Base-by-base conservation (phyloP, 108 stramenopile genomes). In the Nannochloropsis salina region DNA sequence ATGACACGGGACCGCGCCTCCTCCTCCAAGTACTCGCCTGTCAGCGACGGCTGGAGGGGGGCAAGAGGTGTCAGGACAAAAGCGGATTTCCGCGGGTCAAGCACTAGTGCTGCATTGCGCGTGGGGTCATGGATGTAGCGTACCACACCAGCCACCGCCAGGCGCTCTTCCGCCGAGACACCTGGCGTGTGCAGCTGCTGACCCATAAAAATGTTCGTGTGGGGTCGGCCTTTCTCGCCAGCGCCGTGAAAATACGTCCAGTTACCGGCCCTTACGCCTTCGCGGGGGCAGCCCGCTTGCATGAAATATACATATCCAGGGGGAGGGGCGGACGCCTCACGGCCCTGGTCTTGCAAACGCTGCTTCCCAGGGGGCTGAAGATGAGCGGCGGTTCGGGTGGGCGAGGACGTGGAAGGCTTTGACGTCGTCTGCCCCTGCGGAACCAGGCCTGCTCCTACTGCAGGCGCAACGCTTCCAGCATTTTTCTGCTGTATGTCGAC, bases 271-370 rank as follows among this genome's bases (percentile, higher is more conserved):
- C 20, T 4, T 3, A 74, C n/a, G 15, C 61, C 61, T 74, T 74
- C 61, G 61, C 61, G 61, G 61, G 61, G n/a, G 61, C 61, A 74
- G 61, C 61, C 61, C 20, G 61, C 61, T 74, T 74, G 61, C 61
- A 74, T 74, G 6, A 74, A 74, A n/a, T 74, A 74, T 15, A n/a
- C 61, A 8, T 74, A 74, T n/a, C 20, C 15, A n/a, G 61, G 61
- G n/a, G 61, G 1, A 6, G 61, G 61, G 4, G 61, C 15, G 61
- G 61, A 74, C 8, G 61, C 4, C 2, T 15, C 61, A 15, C 4
- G 15, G 61, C 4, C 15, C 61, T 74, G 61, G 61, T 15, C 20
- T 74, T 74, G 61, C 6, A 31, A 31, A 31, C 31, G 31, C 31
- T 31, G 31, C 31, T 31, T 31, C 31, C 31, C 31, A 31, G 31